Conservation (phyloP, 352 stramenopile genomes). For the Pythium aristosporum region DNA sequence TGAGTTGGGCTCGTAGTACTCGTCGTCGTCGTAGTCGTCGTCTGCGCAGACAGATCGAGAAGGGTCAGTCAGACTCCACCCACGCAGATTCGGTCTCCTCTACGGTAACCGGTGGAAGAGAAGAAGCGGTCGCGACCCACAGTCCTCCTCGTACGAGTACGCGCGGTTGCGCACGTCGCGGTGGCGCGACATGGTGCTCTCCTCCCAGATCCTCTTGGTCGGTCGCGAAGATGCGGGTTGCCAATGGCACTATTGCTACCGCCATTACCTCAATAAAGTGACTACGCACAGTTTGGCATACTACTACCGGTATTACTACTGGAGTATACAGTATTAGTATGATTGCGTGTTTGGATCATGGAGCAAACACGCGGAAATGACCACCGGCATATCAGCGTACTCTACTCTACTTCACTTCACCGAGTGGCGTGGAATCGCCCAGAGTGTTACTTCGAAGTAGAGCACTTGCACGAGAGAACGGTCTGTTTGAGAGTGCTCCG, state of each 20-base stretch:
- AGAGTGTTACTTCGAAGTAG: too few species aligned
- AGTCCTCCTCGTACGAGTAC: conserved; percentile 89
- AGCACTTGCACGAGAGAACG: too few species aligned
- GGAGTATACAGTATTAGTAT: too few species aligned
- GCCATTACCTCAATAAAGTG: background rate
- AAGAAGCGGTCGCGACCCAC: conserved; percentile 24
- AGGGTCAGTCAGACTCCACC: too few species aligned
- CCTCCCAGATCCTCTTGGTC: background rate
- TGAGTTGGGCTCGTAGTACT: conserved; percentile 61
- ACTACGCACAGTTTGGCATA: conserved; percentile 8
- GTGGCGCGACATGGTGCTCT: conserved; percentile 69
- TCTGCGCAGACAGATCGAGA: too few species aligned
- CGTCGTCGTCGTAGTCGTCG: conserved; percentile 74
- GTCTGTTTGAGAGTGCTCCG: too few species aligned
- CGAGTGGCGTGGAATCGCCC: too few species aligned
- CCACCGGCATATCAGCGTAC: too few species aligned
- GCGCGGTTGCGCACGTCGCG: conserved; percentile 85
- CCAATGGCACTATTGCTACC: background rate
- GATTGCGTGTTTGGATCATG: background rate
- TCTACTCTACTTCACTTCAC: too few species aligned
- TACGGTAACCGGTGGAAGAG: background rate
- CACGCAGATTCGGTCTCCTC: too few species aligned
- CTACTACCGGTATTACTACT: background rate
- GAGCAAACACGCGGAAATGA: too few species aligned
- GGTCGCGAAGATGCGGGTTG: conserved; percentile 1